These are phyloP conservation scores for Annulohypoxylon maeteangense DNA, from an alignment of 495 filamentous ascomycete species.

Conservation along the genomic window DNA sequence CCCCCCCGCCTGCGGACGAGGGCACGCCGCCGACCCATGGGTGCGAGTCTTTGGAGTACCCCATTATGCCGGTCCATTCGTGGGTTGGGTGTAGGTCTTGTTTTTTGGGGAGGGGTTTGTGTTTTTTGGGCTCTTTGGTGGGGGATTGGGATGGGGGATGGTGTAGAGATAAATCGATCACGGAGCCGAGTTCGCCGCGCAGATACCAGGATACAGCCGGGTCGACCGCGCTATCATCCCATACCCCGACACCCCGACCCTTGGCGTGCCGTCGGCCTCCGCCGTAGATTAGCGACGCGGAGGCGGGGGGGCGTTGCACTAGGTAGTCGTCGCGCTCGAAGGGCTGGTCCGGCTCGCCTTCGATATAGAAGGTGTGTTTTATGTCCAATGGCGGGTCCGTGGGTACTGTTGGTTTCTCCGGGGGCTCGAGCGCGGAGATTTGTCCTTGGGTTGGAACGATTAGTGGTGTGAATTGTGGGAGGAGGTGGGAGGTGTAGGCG, in stretches of 20 bases:
- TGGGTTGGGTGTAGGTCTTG: conserved; percentile 63
- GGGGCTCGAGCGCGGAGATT: conserved; percentile 74
- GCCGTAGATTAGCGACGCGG: conserved; percentile 71
- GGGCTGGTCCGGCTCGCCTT: conserved; percentile 53
- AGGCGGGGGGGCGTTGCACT: conserved; percentile 67
- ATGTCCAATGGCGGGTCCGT: conserved; percentile 47
- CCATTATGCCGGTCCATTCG: conserved; percentile 89
- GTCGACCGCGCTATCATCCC: conserved; percentile 68
- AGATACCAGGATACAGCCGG: conserved; percentile 61
- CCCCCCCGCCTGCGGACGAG: conserved; percentile 49
- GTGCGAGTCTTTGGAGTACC: conserved; percentile 72
- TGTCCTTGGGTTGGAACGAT: conserved; percentile 82
- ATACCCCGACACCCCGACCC: conserved; percentile 63
- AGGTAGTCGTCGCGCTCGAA: conserved; percentile 75
- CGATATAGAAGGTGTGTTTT: conserved; percentile 70
- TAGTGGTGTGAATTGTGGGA: conserved; percentile 73
- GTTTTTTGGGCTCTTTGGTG: neutral
- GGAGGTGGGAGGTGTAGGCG: conserved; percentile 76
- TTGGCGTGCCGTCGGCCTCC: conserved; percentile 64
- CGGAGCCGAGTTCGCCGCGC: conserved; percentile 52
- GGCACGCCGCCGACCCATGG: conserved; percentile 75
- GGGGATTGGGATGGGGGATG: neutral
- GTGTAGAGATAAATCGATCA: conserved; percentile 45
- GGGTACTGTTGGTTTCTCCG: conserved; percentile 36
- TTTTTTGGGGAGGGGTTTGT: conserved; percentile 13